Percentiles rank a stretch among this genome's conserved stretches.
Conservation (phyloP, 208 protist genomes). For the Vickermania spadyakhi region DNA sequence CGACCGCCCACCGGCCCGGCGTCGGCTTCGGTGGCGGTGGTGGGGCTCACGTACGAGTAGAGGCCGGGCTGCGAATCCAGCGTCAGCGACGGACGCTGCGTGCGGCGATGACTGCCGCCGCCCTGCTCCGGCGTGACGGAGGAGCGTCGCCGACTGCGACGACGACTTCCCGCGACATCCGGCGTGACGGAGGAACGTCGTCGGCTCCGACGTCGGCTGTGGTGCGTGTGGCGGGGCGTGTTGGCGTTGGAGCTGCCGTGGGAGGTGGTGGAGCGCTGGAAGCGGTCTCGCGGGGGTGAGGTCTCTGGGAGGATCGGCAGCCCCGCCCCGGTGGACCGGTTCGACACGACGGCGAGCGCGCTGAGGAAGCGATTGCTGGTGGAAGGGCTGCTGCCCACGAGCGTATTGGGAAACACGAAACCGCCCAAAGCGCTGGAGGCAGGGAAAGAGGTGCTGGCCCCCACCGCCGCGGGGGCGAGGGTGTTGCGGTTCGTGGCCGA, state of each 20-base stretch:
- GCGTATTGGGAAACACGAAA: not conserved
- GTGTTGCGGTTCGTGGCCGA: not conserved
- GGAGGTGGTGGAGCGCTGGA: not conserved
- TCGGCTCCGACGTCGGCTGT: not conserved
- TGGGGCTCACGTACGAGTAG: constrained; percentile 16
- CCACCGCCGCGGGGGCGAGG: not conserved
- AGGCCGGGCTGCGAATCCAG: not conserved
- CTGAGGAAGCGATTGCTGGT: not conserved
- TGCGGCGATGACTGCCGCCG: not conserved
- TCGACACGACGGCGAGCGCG: not conserved
- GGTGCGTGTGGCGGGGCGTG: not conserved
- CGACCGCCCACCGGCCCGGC: not conserved
- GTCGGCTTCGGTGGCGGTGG: not conserved
- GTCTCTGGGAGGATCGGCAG: not conserved
- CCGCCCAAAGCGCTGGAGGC: not conserved
- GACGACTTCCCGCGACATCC: not conserved
- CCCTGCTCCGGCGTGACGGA: not conserved
- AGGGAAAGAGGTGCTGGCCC: not conserved
- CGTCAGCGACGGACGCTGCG: not conserved
- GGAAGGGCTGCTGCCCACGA: not conserved
- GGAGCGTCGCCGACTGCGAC: not conserved
- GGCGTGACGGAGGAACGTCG: not conserved
- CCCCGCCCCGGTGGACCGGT: not conserved
- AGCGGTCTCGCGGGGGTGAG: not conserved
- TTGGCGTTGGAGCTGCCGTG: not conserved